phyloP scores from a whole-genome alignment of 164 flowering plant species.

The Nymphaea thermarum region DNA sequence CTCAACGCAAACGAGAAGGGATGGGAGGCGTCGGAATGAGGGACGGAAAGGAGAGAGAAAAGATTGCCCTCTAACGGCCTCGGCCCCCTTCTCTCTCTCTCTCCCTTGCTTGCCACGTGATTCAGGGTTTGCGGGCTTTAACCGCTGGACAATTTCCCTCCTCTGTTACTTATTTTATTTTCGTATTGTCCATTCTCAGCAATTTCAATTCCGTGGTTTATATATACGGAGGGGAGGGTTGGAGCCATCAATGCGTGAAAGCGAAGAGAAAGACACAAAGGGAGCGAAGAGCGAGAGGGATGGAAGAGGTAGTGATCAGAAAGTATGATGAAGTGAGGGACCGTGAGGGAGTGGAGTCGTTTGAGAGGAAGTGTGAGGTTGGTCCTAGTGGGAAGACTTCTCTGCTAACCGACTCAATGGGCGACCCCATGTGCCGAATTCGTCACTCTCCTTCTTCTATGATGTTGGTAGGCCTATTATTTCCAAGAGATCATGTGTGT shows the following conservation, averaged over 20 bases:
- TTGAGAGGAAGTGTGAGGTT: slow-evolving; percentile 77
- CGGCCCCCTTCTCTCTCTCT: neutral
- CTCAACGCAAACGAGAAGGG: neutral
- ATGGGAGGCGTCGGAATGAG: neutral
- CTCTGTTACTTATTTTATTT: neutral
- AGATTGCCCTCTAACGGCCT: neutral
- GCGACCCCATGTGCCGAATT: slow-evolving; percentile 89
- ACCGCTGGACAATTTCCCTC: slow-evolving; percentile 1
- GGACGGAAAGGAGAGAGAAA: neutral
- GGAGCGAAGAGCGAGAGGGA: slow-evolving; percentile 1
- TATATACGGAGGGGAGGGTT: no score
- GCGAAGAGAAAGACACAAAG: no score
- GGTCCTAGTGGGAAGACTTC: slow-evolving; percentile 65
- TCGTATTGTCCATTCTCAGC: no score
- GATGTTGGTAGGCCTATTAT: slow-evolving; percentile 51
- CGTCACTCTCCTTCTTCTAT: slow-evolving; percentile 81
- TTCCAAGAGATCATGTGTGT: neutral
- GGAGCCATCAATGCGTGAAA: neutral
- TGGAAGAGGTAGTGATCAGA: slow-evolving; percentile 32
- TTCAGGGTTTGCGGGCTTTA: slow-evolving; percentile 13
- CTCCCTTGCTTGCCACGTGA: slow-evolving; percentile 27
- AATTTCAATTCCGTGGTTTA: neutral
- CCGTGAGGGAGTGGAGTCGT: slow-evolving; percentile 35
- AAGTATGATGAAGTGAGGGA: slow-evolving; percentile 55
- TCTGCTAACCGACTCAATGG: slow-evolving; percentile 75